Evolutionary conservation across 2,329 filamentous ascomycete species (phyloP).

Genomic region (Pseudopithomyces maydicus): DNA sequence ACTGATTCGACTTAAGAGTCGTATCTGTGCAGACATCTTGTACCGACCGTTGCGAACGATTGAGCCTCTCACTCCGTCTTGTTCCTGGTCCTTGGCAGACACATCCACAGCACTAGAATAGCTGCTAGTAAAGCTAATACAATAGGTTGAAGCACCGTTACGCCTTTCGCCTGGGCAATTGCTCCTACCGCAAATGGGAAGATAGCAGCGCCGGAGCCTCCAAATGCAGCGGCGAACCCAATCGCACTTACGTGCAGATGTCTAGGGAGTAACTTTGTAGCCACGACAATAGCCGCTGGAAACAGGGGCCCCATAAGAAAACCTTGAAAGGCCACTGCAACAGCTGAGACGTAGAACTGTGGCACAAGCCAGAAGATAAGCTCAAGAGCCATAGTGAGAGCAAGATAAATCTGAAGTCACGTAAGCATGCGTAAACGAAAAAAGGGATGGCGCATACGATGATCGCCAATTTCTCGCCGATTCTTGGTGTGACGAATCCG

Average conservation of each 20-base stretch:
- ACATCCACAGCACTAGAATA: constrained; percentile 58
- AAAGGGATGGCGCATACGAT: constrained; percentile 33
- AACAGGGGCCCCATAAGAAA: constrained; percentile 84
- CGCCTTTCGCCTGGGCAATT: constrained; percentile 66
- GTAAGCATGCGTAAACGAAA: not conserved
- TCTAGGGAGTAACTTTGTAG: constrained; percentile 74
- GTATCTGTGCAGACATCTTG: too few relatives aligned
- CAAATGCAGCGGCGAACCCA: constrained; percentile 79
- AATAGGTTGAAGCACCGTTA: constrained; percentile 65
- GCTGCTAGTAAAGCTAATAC: constrained; percentile 59
- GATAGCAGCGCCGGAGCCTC: constrained; percentile 71
- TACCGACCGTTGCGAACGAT: not conserved
- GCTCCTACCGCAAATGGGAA: constrained; percentile 71
- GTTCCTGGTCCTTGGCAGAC: constrained; percentile 52
- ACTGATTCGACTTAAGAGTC: too few relatives aligned
- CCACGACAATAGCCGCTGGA: constrained; percentile 73
- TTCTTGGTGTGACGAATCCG: constrained; percentile 74
- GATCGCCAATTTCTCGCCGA: constrained; percentile 70
- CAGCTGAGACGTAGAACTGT: constrained; percentile 72
- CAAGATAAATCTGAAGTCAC: constrained; percentile 65
- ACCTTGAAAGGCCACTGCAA: constrained; percentile 73
- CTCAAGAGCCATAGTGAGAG: constrained; percentile 66
- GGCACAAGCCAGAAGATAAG: constrained; percentile 83
- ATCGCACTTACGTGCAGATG: constrained; percentile 80
- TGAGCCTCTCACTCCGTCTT: constrained; percentile 41